Evolutionary conservation across 2,329 filamentous ascomycete genomes (phyloP).

Genomic region (Fusarium sp.): DNA sequence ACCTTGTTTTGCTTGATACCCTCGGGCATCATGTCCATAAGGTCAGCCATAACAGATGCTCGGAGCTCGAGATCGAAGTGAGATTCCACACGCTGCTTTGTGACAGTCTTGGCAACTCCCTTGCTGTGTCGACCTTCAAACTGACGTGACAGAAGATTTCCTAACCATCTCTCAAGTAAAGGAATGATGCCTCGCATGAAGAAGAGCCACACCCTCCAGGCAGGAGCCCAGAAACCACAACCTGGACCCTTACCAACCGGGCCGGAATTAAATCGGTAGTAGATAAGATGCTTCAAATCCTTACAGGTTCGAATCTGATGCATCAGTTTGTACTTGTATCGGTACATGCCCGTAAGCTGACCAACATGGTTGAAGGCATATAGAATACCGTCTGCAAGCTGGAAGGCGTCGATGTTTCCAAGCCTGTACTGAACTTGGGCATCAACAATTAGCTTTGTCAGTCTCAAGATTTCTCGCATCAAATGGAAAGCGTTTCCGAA

Average conservation of each 20-base stretch:
- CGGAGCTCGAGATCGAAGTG: conserved; percentile 98
- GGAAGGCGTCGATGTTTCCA: conserved; percentile 98
- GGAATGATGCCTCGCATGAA: conserved; percentile 99
- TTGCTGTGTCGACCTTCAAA: conserved; percentile 99
- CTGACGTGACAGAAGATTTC: conserved; percentile 94
- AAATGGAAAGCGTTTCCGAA: conserved; percentile 99
- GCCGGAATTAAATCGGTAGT: conserved; percentile 98
- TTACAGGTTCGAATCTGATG: conserved; percentile 99
- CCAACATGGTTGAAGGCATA: conserved; percentile 99
- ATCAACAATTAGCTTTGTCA: conserved; percentile 98
- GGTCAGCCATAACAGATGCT: conserved; percentile 97
- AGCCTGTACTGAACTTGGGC: conserved; percentile 97
- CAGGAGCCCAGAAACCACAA: conserved; percentile 98
- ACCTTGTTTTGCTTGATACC: conserved; percentile 99
- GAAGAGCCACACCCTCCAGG: conserved; percentile 99
- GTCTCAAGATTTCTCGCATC: conserved; percentile 95
- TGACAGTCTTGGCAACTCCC: conserved; percentile 98
- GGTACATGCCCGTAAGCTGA: conserved; percentile 98
- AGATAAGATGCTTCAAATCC: conserved; percentile 98
- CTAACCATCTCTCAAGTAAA: conserved; percentile 94
- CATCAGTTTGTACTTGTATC: conserved; percentile 99
- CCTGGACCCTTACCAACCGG: conserved; percentile 97
- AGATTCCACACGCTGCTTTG: conserved; percentile 98
- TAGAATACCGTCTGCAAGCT: conserved; percentile 97
- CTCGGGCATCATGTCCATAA: conserved; percentile 99